Evolutionary conservation across 441 rosid genomes (phyloP), one percentile per base, ranked within the genome.

Genomic region (Gossypium schwendimanii): DNA sequence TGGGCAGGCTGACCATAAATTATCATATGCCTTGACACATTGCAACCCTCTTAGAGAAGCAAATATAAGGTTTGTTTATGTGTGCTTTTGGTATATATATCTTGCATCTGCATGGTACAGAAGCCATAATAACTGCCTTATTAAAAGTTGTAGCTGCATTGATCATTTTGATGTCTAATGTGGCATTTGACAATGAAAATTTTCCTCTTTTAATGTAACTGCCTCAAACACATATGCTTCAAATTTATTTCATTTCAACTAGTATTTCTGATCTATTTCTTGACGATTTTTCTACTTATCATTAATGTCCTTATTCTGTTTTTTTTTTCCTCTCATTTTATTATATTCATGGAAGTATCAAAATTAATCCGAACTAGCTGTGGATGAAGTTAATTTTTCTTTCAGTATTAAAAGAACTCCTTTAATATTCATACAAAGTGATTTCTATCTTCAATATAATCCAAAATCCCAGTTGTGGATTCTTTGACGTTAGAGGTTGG

Each of bases 1-100:
- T 65, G 73, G 69, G 85, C 92, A 95, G 97, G 99, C 99, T 77
- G 99, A 92, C 81, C 80, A 89, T 23, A 95, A 95, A 72, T 82
- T 95, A 75, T 92, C 99, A 24, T 91, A 95, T 80, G 96, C 98
- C 28, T 86, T 95, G 50, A 81, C 66, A 71, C 84, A 91, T 73
- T 92, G 98, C 85, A 81, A 89, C 84, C 94, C 91, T 67, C 78
- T 9, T 7, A 78, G 81, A 75, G 89, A 88, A 81, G 86, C 81
- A 70, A 92, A 95, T 84, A 87, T 91, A 81, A 92, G 99, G 99
- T 91, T 62, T 12, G 80, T 33, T 76, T 77, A 45, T 55, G 69
- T 61, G 68, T 81, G 49, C 75, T 74, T 69, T 60, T 45, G 81
- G 62, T 18, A 55, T 75, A 63, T 76, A 28, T 72, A 63, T 76